These are phyloP conservation scores for Gossypium ekmanianum DNA, from an alignment of 345 rosid species.

Conservation along the genomic window DNA sequence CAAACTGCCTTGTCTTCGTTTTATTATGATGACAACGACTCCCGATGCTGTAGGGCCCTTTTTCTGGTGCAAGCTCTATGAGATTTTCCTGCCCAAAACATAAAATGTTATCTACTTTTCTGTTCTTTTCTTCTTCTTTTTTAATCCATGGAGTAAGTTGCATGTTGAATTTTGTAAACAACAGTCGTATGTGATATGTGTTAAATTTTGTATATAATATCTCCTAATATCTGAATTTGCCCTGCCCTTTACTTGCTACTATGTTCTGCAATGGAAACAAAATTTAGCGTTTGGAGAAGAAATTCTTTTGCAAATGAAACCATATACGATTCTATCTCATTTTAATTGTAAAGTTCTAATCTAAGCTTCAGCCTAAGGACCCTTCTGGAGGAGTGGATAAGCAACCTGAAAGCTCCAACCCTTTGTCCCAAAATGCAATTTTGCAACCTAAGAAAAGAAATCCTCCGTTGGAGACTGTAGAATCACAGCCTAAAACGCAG, in stretches of 20 bases:
- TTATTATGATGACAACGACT: neutral
- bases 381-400: conserved; percentile 10
- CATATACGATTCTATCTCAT: neutral
- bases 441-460: conserved; percentile 17
- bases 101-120: neutral
- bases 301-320: neutral
- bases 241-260: neutral
- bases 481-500: conserved; percentile 7
- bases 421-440: conserved; percentile 6
- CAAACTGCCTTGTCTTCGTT: neutral
- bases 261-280: neutral
- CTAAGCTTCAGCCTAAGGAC: conserved; percentile 17
- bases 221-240: neutral
- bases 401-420: conserved; percentile 19
- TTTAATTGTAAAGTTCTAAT: conserved; percentile 9
- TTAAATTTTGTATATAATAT: neutral
- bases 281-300: neutral
- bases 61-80: neutral
- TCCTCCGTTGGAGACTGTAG: conserved; percentile 10
- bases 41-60: neutral
- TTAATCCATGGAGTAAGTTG: neutral
- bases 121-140: neutral
- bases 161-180: neutral
- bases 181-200: neutral
- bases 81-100: neutral